Conservation (phyloP, 495 filamentous ascomycete species). For the Oidiodendron maius region DNA sequence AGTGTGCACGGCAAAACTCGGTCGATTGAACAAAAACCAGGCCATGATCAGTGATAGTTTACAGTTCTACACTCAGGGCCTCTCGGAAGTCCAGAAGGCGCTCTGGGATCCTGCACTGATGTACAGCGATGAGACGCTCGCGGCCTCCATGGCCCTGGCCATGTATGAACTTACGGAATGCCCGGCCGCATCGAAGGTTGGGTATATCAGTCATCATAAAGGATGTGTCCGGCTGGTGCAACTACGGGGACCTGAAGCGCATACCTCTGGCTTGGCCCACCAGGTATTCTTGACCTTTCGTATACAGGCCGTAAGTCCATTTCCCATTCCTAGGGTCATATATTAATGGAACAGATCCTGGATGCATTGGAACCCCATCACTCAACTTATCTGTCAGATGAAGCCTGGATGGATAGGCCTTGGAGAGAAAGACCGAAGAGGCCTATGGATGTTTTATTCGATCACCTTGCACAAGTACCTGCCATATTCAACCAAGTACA, state of each 20-base stretch:
- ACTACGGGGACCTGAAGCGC: background rate
- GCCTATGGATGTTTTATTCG: background rate
- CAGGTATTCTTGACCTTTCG: background rate
- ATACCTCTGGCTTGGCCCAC: background rate
- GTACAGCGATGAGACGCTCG: background rate
- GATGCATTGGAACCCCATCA: too few species aligned
- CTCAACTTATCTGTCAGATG: background rate
- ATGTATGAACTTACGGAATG: background rate
- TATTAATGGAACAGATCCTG: too few species aligned
- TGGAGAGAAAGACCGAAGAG: background rate
- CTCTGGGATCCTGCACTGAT: background rate
- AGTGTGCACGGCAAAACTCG: background rate
- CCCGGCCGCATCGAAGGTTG: background rate
- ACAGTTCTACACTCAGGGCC: background rate
- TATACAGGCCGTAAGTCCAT: too few species aligned
- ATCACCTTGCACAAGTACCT: background rate
- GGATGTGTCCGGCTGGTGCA: background rate
- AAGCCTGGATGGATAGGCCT: background rate
- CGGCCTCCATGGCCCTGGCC: background rate
- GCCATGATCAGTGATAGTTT: background rate
- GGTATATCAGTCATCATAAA: background rate
- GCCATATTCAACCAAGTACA: background rate
- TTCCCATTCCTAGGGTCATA: too few species aligned
- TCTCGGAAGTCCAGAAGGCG: background rate
- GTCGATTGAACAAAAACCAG: background rate